Conservation (phyloP, 2,329 filamentous ascomycete genomes). For the Aspergillus neoniger region DNA sequence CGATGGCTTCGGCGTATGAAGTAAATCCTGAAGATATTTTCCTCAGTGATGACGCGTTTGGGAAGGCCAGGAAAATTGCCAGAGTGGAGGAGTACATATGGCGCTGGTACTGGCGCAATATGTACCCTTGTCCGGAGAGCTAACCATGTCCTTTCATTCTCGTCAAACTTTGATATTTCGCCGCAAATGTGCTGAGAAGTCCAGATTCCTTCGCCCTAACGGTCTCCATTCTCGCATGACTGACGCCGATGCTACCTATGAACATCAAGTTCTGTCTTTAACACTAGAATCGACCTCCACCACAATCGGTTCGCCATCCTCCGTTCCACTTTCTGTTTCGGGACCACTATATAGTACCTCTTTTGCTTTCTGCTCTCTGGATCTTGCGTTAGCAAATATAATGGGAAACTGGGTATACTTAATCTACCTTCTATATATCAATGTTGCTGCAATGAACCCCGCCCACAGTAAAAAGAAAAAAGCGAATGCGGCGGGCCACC, state of each 20-base stretch:
- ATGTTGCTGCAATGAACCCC: slow-evolving; percentile 24
- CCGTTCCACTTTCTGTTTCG: background rate
- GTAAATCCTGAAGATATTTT: too few relatives aligned
- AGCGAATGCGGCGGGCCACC: slow-evolving; percentile 51
- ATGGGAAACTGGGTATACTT: background rate
- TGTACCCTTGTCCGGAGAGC: background rate
- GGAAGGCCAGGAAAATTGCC: background rate
- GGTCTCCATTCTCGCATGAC: too few relatives aligned
- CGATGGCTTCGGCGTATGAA: too few relatives aligned
- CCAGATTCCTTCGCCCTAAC: too few relatives aligned
- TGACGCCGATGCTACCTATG: too few relatives aligned
- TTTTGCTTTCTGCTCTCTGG: background rate
- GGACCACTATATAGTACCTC: background rate
- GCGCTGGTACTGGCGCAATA: background rate
- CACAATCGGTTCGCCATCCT: slow-evolving; percentile 1
- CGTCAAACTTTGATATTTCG: too few relatives aligned
- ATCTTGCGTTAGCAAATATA: background rate
- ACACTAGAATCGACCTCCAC: background rate
- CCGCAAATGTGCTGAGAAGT: too few relatives aligned
- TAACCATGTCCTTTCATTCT: too few relatives aligned
- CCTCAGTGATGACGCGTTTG: too few relatives aligned
- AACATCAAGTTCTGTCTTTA: too few relatives aligned
- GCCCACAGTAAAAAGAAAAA: slow-evolving; percentile 51
- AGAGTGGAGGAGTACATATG: background rate
- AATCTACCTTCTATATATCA: slow-evolving; percentile 24